Conservation (phyloP, 805 yeast species). For the Metschnikowia drakensbergensis region DNA sequence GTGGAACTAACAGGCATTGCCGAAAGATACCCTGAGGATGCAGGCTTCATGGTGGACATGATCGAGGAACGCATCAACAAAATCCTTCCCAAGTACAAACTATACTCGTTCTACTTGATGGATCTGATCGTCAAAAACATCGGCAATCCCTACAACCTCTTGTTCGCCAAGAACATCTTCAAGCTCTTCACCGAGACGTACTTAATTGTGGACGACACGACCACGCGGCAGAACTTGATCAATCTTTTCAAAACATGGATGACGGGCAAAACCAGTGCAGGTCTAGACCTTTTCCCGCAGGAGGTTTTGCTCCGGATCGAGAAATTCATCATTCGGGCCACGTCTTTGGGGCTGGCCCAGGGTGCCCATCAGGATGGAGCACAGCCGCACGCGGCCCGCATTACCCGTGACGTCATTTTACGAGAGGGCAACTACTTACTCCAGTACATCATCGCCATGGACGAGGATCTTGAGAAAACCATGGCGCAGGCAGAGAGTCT, state of each 20-base stretch:
- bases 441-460: slow-evolving; percentile 31
- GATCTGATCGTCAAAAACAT: slow-evolving; percentile 42
- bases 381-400: slow-evolving; percentile 4
- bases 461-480: slow-evolving; percentile 23
- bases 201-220: slow-evolving; percentile 36
- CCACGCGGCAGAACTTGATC: slow-evolving; percentile 37
- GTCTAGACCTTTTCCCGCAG: slow-evolving; percentile 32
- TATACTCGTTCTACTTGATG: slow-evolving; percentile 34
- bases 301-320: slow-evolving; percentile 31
- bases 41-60: slow-evolving; percentile 30
- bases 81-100: slow-evolving; percentile 35
- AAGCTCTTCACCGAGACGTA: slow-evolving; percentile 37
- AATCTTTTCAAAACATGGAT: slow-evolving; percentile 42
- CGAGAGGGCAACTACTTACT: slow-evolving; percentile 36
- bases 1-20: slow-evolving; percentile 39
- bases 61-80: slow-evolving; percentile 35
- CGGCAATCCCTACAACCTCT: slow-evolving; percentile 41
- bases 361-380: slow-evolving; percentile 8
- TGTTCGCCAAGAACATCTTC: slow-evolving; percentile 34
- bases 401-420: slow-evolving; percentile 29
- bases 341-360: slow-evolving; percentile 20
- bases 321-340: slow-evolving; percentile 37
- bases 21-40: slow-evolving; percentile 29
- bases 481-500: slow-evolving; percentile 6
- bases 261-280: slow-evolving; percentile 31